Conservation (phyloP, 768 basidiomycete genomes). For the Russula ochroleuca region DNA sequence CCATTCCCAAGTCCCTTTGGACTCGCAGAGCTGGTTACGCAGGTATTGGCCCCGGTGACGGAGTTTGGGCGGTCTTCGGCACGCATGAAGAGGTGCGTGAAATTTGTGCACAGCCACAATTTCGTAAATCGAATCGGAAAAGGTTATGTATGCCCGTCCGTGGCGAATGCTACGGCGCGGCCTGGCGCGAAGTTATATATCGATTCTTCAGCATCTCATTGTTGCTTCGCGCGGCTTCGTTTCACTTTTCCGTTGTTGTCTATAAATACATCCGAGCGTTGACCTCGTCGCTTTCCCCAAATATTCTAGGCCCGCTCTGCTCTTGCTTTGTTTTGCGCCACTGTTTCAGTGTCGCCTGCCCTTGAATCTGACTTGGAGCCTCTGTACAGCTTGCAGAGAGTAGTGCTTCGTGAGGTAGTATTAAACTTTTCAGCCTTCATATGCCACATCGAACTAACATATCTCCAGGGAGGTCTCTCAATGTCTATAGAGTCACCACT, state of each 20-base stretch:
- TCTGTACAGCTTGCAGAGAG: constrained; percentile 49
- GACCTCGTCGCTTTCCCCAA: constrained; percentile 14
- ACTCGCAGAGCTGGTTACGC: constrained; percentile 33
- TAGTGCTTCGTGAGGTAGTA: constrained; percentile 34
- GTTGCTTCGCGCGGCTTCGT: neutral
- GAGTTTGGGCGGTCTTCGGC: constrained; percentile 54
- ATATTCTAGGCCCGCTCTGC: constrained; percentile 49
- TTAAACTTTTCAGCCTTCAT: neutral
- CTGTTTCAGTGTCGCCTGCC: constrained; percentile 49
- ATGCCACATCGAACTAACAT: neutral
- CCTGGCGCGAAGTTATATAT: neutral
- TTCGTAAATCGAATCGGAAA: constrained; percentile 7
- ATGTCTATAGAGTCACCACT: constrained; percentile 10
- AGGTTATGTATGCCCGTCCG: constrained; percentile 6
- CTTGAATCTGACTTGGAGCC: constrained; percentile 62
- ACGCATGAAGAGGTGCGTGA: constrained; percentile 57
- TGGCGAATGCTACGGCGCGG: constrained; percentile 13
- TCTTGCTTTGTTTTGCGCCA: constrained; percentile 47
- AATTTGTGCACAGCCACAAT: constrained; percentile 25
- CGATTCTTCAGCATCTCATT: constrained; percentile 1
- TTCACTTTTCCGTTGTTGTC: constrained; percentile 6
- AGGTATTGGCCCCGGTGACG: constrained; percentile 31
- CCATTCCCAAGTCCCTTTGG: constrained; percentile 48
- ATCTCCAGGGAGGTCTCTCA: constrained; percentile 6
- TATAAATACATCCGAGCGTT: constrained; percentile 24